Base-by-base conservation (phyloP, 306 rosid genomes). In the Quercus berberidifolia region DNA sequence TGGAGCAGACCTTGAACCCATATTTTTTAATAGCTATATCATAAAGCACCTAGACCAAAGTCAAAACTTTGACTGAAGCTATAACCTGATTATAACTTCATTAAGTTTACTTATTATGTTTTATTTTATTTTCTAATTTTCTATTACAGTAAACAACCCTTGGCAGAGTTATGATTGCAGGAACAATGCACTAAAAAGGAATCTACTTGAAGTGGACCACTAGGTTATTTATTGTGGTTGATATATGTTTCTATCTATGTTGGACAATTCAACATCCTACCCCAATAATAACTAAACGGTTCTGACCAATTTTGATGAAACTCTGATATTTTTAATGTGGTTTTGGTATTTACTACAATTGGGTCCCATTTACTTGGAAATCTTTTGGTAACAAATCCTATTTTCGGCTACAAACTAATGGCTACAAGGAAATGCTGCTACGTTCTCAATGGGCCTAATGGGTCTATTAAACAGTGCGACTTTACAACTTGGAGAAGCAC, bases 291-390 rank as follows among this genome's bases (percentile, higher is more conserved):
- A 59, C 30, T 20, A 4, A 25, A 11, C 15, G 3, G 5, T 2
- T 59, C 67, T 28, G 67, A 59, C 25, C 67, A 59, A 21, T 23
- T 23, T 5, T 11, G 67, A 21, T 59, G 19, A 23, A 59, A 59
- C 28, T 23, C 67, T 5, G 30, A 59, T 23, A 59, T 59, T 25
- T 3, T 23, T 21, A 11, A 23, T 9, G 65, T 1, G 14, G 15
- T 9, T 59, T 1, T 58, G 64, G 30, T 3, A 21, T 58, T 1
- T 58, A 21, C 12, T 7, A 56, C 21, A n/a, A 6, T 58, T 8
- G n/a, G 83, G 69, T 55, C 78, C 75, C 78, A 65, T 17, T 73
- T 38, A 54, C 73, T 55, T 74, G 78, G 67, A 54, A 35, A 38
- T 13, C 28, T 80, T 73, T 59, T 58, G 23, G 64, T 54, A 11